Percentiles rank a stretch among this genome's conserved stretches.
Evolutionary conservation across 441 rosid species (phyloP).

Genomic region (Codiaeum variegatum): DNA sequence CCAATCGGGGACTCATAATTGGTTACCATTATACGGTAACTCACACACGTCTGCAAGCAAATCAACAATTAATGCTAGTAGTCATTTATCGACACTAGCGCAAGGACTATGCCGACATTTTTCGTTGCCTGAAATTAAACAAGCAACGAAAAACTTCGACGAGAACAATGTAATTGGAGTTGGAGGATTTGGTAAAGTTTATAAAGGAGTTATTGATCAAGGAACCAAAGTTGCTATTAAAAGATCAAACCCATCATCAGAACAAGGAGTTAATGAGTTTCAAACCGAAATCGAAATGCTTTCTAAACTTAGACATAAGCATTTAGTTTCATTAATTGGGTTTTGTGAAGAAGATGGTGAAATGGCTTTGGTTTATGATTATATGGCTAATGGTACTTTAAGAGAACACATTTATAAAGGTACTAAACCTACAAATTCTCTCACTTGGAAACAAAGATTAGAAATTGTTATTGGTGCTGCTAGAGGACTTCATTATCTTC

Average conservation of each 20-base stretch:
- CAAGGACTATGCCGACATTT: conserved; percentile 73
- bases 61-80: conserved; percentile 58
- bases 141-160: conserved; percentile 56
- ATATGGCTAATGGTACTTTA: conserved; percentile 66
- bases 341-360: conserved; percentile 84
- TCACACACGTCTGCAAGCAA: conserved; percentile 48
- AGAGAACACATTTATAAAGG: conserved; percentile 69
- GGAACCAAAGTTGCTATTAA: conserved; percentile 71
- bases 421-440: conserved; percentile 33
- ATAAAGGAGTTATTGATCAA: conserved; percentile 70
- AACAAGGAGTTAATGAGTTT: conserved; percentile 84
- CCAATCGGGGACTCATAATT: conserved; percentile 35
- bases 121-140: conserved; percentile 51
- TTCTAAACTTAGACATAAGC: conserved; percentile 78
- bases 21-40: conserved; percentile 82
- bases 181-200: conserved; percentile 91
- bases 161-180: conserved; percentile 68
- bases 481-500: conserved; percentile 73
- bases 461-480: conserved; percentile 73
- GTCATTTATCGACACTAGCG: conserved; percentile 54
- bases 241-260: conserved; percentile 73
- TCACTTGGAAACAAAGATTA: conserved; percentile 66
- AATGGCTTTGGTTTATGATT: conserved; percentile 67
- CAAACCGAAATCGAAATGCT: conserved; percentile 87
- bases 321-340: conserved; percentile 79